Evolutionary conservation across 2,329 filamentous ascomycete species (phyloP).

Genomic region (Rutstroemia sydowiana): DNA sequence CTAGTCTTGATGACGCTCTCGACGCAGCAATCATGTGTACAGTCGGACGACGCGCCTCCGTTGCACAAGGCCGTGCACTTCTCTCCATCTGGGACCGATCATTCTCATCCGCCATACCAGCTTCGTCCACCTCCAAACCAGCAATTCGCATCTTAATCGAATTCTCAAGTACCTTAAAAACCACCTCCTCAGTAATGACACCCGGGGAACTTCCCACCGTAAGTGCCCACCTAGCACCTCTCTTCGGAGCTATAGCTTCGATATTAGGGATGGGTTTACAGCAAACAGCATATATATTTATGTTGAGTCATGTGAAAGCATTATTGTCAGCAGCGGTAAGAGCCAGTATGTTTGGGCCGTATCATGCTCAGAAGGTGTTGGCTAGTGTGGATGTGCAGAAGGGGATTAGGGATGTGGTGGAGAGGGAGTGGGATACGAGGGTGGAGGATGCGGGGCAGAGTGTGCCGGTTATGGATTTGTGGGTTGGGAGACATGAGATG

Average conservation of each 20-base stretch:
- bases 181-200: slow-evolving; percentile 15
- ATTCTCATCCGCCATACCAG: slow-evolving; percentile 39
- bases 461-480: slow-evolving; percentile 72
- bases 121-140: too few relatives aligned
- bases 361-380: slow-evolving; percentile 68
- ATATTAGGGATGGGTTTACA: slow-evolving; percentile 52
- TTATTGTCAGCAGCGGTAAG: slow-evolving; percentile 70
- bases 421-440: slow-evolving; percentile 49
- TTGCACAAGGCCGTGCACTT: slow-evolving; percentile 68
- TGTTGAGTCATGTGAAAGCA: slow-evolving; percentile 70
- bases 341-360: slow-evolving; percentile 72
- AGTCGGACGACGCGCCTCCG: slow-evolving; percentile 68
- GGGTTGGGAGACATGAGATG: slow-evolving; percentile 76
- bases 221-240: slow-evolving; percentile 61
- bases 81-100: slow-evolving; percentile 71
- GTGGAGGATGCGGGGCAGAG: slow-evolving; percentile 66
- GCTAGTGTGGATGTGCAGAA: slow-evolving; percentile 52
- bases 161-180: slow-evolving; percentile 22
- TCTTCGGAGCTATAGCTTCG: slow-evolving; percentile 60
- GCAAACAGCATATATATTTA: slow-evolving; percentile 66
- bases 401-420: slow-evolving; percentile 50
- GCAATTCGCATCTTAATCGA: slow-evolving; percentile 25
- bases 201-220: slow-evolving; percentile 34
- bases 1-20: slow-evolving; percentile 62
- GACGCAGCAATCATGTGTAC: slow-evolving; percentile 72